These are phyloP conservation scores for Begonia fuchsioides DNA, from an alignment of 306 rosid genomes.

Conservation along the genomic window DNA sequence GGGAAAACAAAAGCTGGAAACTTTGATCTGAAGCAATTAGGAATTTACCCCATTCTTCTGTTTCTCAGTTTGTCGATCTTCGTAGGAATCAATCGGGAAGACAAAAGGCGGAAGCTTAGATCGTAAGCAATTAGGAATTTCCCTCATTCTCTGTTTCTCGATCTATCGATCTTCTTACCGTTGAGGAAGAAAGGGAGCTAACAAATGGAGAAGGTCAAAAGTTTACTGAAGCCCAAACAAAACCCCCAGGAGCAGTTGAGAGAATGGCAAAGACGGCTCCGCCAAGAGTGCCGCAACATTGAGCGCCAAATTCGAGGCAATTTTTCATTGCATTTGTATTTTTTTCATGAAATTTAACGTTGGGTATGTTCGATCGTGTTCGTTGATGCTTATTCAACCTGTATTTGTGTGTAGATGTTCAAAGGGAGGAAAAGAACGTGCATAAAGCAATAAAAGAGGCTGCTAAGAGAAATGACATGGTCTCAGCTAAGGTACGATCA, in stretches of 20 bases:
- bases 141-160: no score
- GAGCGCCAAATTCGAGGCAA: slow-evolving; percentile 89
- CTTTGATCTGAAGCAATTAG: no score
- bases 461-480: slow-evolving; percentile 89
- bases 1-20: no score
- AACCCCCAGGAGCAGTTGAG: slow-evolving; percentile 56
- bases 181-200: no score
- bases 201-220: slow-evolving; percentile 64
- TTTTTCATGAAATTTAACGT: neutral
- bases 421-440: slow-evolving; percentile 79
- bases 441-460: slow-evolving; percentile 88
- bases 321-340: neutral
- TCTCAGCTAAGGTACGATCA: slow-evolving; percentile 69
- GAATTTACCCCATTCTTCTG: no score
- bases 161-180: no score
- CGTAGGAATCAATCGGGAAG: no score
- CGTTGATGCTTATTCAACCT: neutral
- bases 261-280: slow-evolving; percentile 87
- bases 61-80: no score
- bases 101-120: no score
- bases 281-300: slow-evolving; percentile 79
- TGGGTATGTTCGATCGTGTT: no score
- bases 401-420: slow-evolving; percentile 37
- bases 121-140: no score
- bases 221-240: slow-evolving; percentile 54